Base-by-base conservation (phyloP, 2,329 filamentous ascomycete genomes). In the Pezicula neosporulosa region DNA sequence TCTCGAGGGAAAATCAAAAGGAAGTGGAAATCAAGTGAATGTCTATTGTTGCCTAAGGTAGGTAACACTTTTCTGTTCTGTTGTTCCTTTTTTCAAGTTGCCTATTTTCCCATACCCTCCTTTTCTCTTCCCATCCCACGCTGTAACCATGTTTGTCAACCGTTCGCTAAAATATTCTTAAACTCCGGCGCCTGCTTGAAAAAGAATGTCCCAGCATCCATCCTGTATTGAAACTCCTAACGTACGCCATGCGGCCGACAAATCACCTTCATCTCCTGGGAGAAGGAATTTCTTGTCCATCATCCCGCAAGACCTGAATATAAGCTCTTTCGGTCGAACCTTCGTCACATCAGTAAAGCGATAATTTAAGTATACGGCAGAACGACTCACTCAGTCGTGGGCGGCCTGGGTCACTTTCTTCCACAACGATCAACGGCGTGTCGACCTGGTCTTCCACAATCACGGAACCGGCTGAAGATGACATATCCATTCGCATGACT, bases 401-500 rank as follows among this genome's bases (percentile, higher is more conserved):
- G 37, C 53, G 51, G 24, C 49, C 56, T 15, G 55, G 46, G 2
- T 51, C 54, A 5, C 51, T 55, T 5, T 61, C 54, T 19, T 60
- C 60, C 13, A 65, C 61, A 12, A 49, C 50, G 19, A 65, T 62
- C 4, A 56, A 58, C n/a, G 54, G 60, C 30, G 52, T 63, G 43
- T 64, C 60, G n/a, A 60, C 58, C 45, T 60, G 53, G 15, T 65
- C 62, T 36, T 56, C 49, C 21, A 61, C 55, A 18, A 38, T 56
- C 16, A 56, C 61, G 18, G 52, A 44, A 15, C 60, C 60, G 28
- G 62, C 55, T 30, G 57, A 52, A 6, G 52, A 47, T 2, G 54
- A 51, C 5, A 60, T 56, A 52, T 62, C 61, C 61, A 63, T 62
- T 35, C 60, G 55, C 61, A 65, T 64, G 44, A 66, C 36, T 30